Evolutionary conservation across 768 basidiomycete genomes (phyloP).

Genomic region (Kwoniella europaea): DNA sequence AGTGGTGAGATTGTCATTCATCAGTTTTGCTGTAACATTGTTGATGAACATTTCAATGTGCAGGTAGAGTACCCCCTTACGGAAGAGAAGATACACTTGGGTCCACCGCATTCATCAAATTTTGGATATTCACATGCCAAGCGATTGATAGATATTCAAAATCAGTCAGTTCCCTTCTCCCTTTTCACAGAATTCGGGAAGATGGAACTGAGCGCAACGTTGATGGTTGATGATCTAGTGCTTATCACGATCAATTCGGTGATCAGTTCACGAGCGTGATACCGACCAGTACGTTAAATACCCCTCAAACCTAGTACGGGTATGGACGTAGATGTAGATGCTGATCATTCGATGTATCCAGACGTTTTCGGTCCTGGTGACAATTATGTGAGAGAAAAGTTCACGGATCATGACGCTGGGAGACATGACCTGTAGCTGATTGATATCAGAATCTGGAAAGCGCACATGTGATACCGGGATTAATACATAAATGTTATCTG

Average conservation of each 20-base stretch:
- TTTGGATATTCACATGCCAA: slow-evolving; percentile 97
- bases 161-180: slow-evolving; percentile 68
- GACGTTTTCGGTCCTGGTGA: slow-evolving; percentile 92
- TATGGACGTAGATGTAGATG: neutral
- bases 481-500: slow-evolving; percentile 90
- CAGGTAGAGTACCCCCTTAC: slow-evolving; percentile 84
- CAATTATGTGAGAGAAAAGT: slow-evolving; percentile 66
- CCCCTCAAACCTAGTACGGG: neutral
- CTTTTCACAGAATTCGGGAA: neutral
- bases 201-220: neutral
- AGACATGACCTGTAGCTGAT: neutral
- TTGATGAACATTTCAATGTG: neutral
- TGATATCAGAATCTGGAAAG: slow-evolving; percentile 75
- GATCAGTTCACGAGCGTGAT: slow-evolving; percentile 95
- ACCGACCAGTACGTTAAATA: slow-evolving; percentile 68
- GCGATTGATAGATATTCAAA: slow-evolving; percentile 91
- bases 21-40: neutral
- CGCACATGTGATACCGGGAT: slow-evolving; percentile 90
- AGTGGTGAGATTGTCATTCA: too few species aligned
- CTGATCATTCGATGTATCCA: neutral
- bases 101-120: slow-evolving; percentile 91
- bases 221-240: slow-evolving; percentile 62
- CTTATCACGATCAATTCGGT: slow-evolving; percentile 94
- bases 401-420: neutral
- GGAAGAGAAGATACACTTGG: slow-evolving; percentile 88